A percentile compares a stretch with the other conserved stretches of the same genome.
Evolutionary conservation across 352 stramenopile genomes (phyloP).

Genomic region (Globisporangium spiculum): DNA sequence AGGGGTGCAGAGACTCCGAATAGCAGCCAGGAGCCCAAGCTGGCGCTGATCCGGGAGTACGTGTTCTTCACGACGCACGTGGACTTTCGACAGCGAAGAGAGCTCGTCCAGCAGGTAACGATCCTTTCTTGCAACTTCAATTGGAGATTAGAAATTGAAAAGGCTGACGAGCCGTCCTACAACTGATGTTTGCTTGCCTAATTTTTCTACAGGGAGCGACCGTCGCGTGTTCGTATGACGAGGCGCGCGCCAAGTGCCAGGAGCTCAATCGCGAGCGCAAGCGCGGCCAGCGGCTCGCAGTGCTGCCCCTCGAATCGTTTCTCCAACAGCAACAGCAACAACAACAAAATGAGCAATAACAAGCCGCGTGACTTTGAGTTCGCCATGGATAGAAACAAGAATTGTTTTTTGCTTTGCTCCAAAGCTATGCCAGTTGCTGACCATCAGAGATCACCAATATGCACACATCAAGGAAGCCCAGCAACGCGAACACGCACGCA

Average conservation of each 20-base stretch:
- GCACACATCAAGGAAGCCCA: neutral
- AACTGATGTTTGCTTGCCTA: neutral
- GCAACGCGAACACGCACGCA: neutral
- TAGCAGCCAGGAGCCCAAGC: neutral
- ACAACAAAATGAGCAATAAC: neutral
- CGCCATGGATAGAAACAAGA: neutral
- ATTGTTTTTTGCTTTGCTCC: neutral
- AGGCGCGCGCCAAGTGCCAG: conserved; percentile 40
- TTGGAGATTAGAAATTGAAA: neutral
- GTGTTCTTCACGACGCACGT: conserved; percentile 56
- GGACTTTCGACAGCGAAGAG: conserved; percentile 56
- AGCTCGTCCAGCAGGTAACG: conserved; percentile 48
- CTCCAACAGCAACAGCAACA: conserved; percentile 26
- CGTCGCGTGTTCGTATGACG: conserved; percentile 46
- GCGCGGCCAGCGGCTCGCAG: conserved; percentile 44
- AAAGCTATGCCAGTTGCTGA: too few relatives aligned
- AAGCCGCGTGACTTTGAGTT: neutral
- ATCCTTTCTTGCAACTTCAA: neutral
- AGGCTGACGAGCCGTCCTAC: neutral
- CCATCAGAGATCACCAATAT: neutral
- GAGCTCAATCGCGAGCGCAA: conserved; percentile 47
- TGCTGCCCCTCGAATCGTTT: conserved; percentile 47
- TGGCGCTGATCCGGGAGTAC: conserved; percentile 34
- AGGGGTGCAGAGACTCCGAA: neutral
- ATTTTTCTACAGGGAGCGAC: conserved; percentile 32